Evolutionary conservation across 2,329 filamentous ascomycete genomes (phyloP).

Genomic region (Colletotrichum coccodes): DNA sequence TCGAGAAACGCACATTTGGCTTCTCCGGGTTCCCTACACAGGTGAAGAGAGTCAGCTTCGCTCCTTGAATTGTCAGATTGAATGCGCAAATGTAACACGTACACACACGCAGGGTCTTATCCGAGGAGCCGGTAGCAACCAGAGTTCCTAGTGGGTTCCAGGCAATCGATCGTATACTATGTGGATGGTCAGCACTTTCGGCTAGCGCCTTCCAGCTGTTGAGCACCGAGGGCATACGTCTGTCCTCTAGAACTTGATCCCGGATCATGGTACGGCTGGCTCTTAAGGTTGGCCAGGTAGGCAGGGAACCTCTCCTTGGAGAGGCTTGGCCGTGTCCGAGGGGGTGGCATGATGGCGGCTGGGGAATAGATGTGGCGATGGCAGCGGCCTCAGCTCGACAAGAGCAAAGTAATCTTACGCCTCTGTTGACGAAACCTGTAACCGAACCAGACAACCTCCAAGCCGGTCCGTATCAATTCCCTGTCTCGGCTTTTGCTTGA

Average conservation of each 20-base stretch:
- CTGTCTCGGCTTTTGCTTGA: neutral
- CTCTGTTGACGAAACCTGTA: neutral
- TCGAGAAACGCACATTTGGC: conserved; percentile 77
- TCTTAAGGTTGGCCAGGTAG: conserved; percentile 75
- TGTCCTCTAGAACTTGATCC: conserved; percentile 63
- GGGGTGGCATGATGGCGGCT: conserved; percentile 8
- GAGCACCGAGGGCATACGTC: conserved; percentile 56
- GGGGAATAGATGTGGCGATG: neutral
- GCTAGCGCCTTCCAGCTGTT: conserved; percentile 14
- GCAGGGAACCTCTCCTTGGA: conserved; percentile 75
- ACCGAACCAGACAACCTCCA: neutral
- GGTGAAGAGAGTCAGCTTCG: conserved; percentile 1
- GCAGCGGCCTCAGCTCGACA: conserved; percentile 48
- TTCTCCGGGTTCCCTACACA: conserved; percentile 78
- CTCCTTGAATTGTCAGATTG: neutral
- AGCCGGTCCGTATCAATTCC: neutral
- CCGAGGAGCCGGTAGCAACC: conserved; percentile 82
- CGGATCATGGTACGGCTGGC: conserved; percentile 76
- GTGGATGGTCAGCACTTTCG: conserved; percentile 38
- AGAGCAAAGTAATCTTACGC: neutral
- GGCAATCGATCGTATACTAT: conserved; percentile 79
- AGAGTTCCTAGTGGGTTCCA: conserved; percentile 90
- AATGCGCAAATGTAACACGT: conserved; percentile 41
- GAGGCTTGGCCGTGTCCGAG: conserved; percentile 58
- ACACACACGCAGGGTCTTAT: conserved; percentile 80